A percentile compares a stretch with the other conserved stretches of the same genome.
These are phyloP conservation scores for Phaseolus lunatus DNA, from an alignment of 306 rosid genomes.

Conservation along the genomic window DNA sequence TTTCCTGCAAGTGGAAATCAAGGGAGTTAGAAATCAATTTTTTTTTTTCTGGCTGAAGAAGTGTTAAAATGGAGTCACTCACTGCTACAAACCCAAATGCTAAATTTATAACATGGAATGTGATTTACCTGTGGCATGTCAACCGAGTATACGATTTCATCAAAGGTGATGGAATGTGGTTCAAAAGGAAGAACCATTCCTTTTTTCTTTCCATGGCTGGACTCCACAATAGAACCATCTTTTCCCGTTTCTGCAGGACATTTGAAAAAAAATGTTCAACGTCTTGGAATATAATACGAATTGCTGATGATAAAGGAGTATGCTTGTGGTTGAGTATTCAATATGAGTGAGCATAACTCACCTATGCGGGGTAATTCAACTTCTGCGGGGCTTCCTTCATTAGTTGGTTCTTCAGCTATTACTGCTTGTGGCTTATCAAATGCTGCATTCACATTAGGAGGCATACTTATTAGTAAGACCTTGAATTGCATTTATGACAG, in stretches of 20 bases:
- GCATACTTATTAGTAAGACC: not conserved
- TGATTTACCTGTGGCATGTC: constrained; percentile 68
- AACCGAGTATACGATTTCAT: constrained; percentile 62
- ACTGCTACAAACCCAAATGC: not conserved
- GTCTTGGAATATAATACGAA: not conserved
- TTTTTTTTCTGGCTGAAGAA: not conserved
- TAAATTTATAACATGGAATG: constrained; percentile 3
- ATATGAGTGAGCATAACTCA: constrained; percentile 33
- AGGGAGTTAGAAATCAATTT: not conserved
- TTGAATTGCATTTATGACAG: not conserved
- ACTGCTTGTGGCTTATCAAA: constrained; percentile 55
- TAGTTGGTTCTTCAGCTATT: constrained; percentile 40
- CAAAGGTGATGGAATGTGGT: constrained; percentile 62
- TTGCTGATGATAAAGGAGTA: not conserved
- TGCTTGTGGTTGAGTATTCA: not conserved
- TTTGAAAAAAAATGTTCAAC: constrained; percentile 5
- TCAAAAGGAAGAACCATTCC: constrained; percentile 81
- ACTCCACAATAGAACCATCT: constrained; percentile 29
- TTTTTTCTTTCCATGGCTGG: constrained; percentile 49
- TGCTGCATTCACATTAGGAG: constrained; percentile 55
- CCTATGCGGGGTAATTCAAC: constrained; percentile 54
- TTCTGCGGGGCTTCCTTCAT: constrained; percentile 17
- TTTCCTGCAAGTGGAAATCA: constrained; percentile 54
- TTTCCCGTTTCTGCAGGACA: constrained; percentile 49
- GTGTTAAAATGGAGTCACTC: not conserved